phyloP scores from a whole-genome alignment of 129 eudicot genomes.

The Flaveria brownii region DNA sequence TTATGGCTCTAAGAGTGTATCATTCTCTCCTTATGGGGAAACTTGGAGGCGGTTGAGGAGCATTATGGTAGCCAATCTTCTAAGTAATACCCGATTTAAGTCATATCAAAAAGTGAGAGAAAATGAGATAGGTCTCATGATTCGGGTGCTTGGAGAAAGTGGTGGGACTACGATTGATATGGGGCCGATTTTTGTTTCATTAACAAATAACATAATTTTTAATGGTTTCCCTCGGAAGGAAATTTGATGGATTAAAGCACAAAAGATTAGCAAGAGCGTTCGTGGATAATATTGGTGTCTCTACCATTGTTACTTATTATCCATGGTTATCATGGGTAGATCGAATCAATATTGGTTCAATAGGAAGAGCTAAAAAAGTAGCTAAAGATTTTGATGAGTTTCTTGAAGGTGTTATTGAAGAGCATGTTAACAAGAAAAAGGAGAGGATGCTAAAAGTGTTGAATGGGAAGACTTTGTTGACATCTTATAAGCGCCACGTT shows the following conservation, averaged over 20 bases:
- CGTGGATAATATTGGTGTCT: neutral
- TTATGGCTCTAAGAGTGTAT: neutral
- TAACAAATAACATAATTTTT: neutral
- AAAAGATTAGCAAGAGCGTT: neutral
- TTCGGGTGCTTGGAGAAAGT: neutral
- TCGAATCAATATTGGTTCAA: neutral
- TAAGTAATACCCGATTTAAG: neutral
- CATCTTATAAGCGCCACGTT: no score
- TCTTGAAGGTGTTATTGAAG: slow-evolving; percentile 8
- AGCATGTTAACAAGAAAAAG: slow-evolving; percentile 9
- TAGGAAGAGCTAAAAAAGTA: neutral
- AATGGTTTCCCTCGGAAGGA: neutral
- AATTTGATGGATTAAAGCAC: neutral
- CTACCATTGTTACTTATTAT: neutral
- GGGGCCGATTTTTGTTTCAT: neutral
- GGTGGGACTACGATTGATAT: neutral
- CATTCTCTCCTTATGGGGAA: neutral
- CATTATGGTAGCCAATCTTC: neutral
- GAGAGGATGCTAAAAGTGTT: neutral
- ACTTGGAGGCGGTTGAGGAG: neutral
- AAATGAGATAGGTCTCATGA: neutral
- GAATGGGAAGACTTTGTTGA: neutral
- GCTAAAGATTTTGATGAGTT: slow-evolving; percentile 8
- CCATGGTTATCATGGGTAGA: slow-evolving; percentile 7
- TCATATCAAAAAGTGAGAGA: neutral